Evolutionary conservation across 2,329 filamentous ascomycete species (phyloP).

Genomic region (Thermomyces lanuginosus): DNA sequence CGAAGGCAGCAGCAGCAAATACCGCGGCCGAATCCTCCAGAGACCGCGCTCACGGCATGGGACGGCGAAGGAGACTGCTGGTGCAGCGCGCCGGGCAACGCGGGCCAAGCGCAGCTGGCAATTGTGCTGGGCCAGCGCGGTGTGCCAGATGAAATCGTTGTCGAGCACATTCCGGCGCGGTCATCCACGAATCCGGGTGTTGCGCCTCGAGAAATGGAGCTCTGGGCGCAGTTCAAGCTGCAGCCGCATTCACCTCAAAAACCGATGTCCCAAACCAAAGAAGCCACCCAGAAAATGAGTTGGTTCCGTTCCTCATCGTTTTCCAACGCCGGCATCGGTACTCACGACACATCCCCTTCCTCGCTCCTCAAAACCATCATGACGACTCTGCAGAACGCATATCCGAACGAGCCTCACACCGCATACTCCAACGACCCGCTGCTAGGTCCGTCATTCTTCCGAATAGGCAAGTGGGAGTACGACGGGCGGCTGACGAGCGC

Average conservation of each 20-base stretch:
- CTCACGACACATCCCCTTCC: slow-evolving; percentile 1
- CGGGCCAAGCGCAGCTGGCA: slow-evolving; percentile 27
- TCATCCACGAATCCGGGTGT: slow-evolving; percentile 44
- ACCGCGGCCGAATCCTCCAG: slow-evolving; percentile 22
- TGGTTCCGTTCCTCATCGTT: slow-evolving; percentile 5
- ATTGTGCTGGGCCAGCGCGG: slow-evolving; percentile 31
- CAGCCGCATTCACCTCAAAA: slow-evolving; percentile 1
- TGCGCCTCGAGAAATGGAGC: slow-evolving; percentile 53
- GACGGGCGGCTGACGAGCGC: slow-evolving; percentile 19
- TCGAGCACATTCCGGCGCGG: slow-evolving; percentile 53
- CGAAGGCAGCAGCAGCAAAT: slow-evolving; percentile 5
- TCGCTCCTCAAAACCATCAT: slow-evolving; percentile 18
- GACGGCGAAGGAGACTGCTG: slow-evolving; percentile 72
- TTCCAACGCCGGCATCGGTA: slow-evolving; percentile 1
- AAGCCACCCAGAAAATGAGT: slow-evolving; percentile 1
- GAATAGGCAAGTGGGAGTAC: slow-evolving; percentile 25
- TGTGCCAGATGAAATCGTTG: slow-evolving; percentile 50
- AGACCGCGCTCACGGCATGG: slow-evolving; percentile 52
- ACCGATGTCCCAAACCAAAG: slow-evolving; percentile 1
- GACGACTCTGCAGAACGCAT: slow-evolving; percentile 15
- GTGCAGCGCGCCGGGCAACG: slow-evolving; percentile 44
- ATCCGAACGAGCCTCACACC: slow-evolving; percentile 14
- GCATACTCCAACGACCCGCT: slow-evolving; percentile 21
- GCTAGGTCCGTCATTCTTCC: slow-evolving; percentile 23
- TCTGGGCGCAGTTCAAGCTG: slow-evolving; percentile 45